These are phyloP conservation scores for Fraxinus cuspidata DNA, from an alignment of 257 asterid genomes.

Conservation along the genomic window DNA sequence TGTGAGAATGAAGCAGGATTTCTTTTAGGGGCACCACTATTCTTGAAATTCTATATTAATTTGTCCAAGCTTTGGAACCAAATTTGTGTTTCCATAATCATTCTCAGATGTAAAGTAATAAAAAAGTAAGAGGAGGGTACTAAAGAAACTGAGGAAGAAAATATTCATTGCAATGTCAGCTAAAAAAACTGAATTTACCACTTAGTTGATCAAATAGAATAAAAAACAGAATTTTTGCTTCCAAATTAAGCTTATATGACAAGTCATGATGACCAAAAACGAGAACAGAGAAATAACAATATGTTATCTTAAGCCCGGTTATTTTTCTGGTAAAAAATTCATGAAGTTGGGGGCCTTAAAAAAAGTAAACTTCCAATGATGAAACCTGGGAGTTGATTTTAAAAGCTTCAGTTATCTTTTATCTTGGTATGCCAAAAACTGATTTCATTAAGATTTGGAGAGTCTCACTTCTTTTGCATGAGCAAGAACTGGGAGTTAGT, in stretches of 20 bases:
- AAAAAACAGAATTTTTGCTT: neutral
- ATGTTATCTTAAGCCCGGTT: neutral
- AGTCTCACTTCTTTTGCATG: neutral
- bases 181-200: neutral
- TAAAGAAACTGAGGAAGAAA: neutral
- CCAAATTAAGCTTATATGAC: neutral
- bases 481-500: conserved; percentile 4
- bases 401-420: neutral
- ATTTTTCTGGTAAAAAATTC: neutral
- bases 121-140: neutral
- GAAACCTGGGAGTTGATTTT: neutral
- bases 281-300: neutral
- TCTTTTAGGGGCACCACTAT: neutral
- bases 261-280: neutral
- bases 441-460: neutral
- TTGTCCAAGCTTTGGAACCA: neutral
- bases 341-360: neutral
- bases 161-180: neutral
- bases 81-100: neutral
- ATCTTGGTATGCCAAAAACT: neutral
- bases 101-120: neutral
- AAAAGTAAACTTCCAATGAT: neutral
- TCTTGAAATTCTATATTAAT: neutral
- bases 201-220: neutral
- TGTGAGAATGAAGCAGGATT: neutral